phyloP scores from a whole-genome alignment of 2,329 filamentous ascomycete species.

The Colletotrichum aenigma region DNA sequence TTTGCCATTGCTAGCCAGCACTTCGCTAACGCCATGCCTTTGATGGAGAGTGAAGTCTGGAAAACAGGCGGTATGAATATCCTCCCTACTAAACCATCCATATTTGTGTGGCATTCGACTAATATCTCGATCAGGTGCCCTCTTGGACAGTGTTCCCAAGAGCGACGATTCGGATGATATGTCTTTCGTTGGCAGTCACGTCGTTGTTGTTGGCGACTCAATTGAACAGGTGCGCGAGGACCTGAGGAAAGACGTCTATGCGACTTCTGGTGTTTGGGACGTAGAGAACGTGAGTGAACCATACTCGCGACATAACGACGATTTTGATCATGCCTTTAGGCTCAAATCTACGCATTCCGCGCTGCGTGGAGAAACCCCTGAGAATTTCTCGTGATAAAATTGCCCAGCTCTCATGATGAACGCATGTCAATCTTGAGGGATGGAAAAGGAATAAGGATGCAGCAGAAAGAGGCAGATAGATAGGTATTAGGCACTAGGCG shows the following conservation, averaged over 20 bases:
- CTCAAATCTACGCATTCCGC: neutral
- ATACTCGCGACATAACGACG: neutral
- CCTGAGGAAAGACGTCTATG: neutral
- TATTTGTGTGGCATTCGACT: neutral
- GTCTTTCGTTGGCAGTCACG: neutral
- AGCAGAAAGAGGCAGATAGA: neutral
- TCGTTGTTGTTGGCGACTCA: neutral
- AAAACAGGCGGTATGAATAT: neutral
- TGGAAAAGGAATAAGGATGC: rapidly evolving
- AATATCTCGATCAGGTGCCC: neutral
- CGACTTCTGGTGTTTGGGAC: neutral
- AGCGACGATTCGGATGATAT: neutral
- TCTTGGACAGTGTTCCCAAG: neutral
- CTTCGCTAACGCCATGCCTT: neutral
- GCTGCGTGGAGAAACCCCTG: neutral
- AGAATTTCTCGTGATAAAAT: neutral
- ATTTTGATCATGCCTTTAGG: neutral
- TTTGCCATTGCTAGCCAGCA: neutral
- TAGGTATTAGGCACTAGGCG: neutral
- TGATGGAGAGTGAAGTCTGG: neutral
- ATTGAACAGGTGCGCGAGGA: neutral
- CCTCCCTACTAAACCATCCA: neutral
- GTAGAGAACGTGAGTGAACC: neutral
- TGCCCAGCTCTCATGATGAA: neutral
- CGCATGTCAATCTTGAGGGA: neutral